Percentiles rank a stretch among this genome's conserved stretches.
Evolutionary conservation across 2,329 filamentous ascomycete species (phyloP).

Genomic region (Xylaria sp.): DNA sequence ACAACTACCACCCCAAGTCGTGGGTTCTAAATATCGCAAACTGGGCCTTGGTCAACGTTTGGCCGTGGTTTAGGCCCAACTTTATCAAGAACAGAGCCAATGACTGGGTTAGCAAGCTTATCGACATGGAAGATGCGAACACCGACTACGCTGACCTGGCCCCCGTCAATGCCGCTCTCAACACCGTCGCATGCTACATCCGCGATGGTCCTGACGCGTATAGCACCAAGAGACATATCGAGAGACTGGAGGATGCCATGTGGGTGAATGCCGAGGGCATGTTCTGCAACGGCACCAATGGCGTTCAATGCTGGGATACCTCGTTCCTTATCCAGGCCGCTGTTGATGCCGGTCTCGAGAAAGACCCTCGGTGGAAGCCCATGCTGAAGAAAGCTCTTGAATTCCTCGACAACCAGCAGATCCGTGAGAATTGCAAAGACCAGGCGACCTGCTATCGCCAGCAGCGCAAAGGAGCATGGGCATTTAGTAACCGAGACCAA

Average conservation of each 20-base stretch:
- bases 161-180: constrained; percentile 90
- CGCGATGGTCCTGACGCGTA: constrained; percentile 78
- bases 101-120: constrained; percentile 79
- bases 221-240: constrained; percentile 76
- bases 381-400: constrained; percentile 84
- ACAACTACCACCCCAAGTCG: constrained; percentile 94
- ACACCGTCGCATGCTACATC: constrained; percentile 84
- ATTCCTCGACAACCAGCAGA: constrained; percentile 91
- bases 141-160: constrained; percentile 86
- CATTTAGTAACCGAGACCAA: constrained; percentile 90
- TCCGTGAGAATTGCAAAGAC: constrained; percentile 79
- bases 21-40: constrained; percentile 81
- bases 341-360: constrained; percentile 77
- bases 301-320: constrained; percentile 98
- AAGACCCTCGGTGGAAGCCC: constrained; percentile 75
- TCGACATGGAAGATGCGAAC: constrained; percentile 92
- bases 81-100: constrained; percentile 74
- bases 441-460: constrained; percentile 87
- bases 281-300: constrained; percentile 95
- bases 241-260: constrained; percentile 82
- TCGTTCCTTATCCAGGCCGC: constrained; percentile 86
- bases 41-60: constrained; percentile 78
- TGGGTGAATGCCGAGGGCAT: constrained; percentile 94
- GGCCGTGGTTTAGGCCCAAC: constrained; percentile 75
- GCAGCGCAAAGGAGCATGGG: constrained; percentile 90